phyloP scores from a whole-genome alignment of 345 rosid genomes.

The Cardamine occulta region DNA sequence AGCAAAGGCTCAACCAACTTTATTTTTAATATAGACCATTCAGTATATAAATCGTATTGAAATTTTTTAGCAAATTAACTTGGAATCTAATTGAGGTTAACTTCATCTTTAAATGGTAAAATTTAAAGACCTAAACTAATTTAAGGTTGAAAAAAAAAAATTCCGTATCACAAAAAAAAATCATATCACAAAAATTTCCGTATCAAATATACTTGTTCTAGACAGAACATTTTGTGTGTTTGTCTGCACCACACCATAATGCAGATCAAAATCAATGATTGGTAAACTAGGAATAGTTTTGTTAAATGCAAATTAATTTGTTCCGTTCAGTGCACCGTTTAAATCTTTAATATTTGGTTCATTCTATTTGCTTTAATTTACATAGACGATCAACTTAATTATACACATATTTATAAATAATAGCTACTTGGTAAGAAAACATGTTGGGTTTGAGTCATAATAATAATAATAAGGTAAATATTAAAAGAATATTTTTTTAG shows the following conservation, averaged over 20 bases:
- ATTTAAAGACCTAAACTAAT: background rate
- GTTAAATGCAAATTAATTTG: background rate
- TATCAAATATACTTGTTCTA: background rate
- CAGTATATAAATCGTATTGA: background rate
- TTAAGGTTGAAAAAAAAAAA: background rate
- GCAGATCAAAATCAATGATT: background rate
- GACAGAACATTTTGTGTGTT: background rate
- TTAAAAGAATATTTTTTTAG: too few relatives aligned
- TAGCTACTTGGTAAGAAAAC: too few relatives aligned
- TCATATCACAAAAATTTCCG: background rate
- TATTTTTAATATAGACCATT: background rate
- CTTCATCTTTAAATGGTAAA: slow-evolving; percentile 11
- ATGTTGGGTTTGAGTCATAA: too few relatives aligned
- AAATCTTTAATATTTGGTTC: too few relatives aligned
- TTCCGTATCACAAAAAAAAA: too few relatives aligned
- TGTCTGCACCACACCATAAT: background rate
- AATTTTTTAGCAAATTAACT: background rate
- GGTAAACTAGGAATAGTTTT: background rate
- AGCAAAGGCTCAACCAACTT: slow-evolving; percentile 29
- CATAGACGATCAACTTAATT: background rate
- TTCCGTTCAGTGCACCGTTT: too few relatives aligned
- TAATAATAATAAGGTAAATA: too few relatives aligned
- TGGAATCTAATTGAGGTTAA: slow-evolving; percentile 29
- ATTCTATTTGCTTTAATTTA: background rate
- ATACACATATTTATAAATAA: background rate